Base-by-base conservation (phyloP, 2,329 filamentous ascomycete species). In the Monilinia vaccinii-corymbosi region DNA sequence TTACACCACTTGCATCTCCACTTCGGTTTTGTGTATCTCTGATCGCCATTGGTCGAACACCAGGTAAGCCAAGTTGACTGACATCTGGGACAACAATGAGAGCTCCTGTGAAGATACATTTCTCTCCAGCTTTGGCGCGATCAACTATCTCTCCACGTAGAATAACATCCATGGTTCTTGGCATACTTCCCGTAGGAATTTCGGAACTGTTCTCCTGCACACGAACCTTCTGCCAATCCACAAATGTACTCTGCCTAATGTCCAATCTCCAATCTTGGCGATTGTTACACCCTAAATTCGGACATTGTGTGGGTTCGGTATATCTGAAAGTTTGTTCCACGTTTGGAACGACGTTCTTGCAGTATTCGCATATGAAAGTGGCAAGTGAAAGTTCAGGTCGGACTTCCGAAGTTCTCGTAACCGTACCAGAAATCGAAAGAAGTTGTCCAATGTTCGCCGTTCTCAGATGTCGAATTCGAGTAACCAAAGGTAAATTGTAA, bases 211-310 rank as follows among this genome's bases (percentile, higher is more conserved):
- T 99, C 75, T 99, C 94, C 75, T 99, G 94, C 63, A 97, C 91
- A 64, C 95, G 89, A 28, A 97, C 91, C 73, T 97, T 97, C 73
- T 99, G 94, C 94, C 94, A 99, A 76, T 99, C 94, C 63, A 99
- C 89, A 72, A 99, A 99, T 0, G 92, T 97, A 73, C 92, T 97
- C 73, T 96, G 93, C 47, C 91, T 83, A 70, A 99, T 97, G 69
- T 99, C 93, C n/a, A 99, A 77, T 66, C 91, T 86, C 94, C 94
- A 99, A n/a, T 89, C 91, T 61, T 87, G 78, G 31, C 94, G 86
- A 76, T 99, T 99, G 68, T 86, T 86, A 73, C 94, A 99, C 8
- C 82, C 88, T 31, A 78, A 73, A 71, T 97, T 97, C 11, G 94
- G 93, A 68, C 94, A 99, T 76, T 97, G 91, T 4, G 91, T 93